Conservation (phyloP, 805 yeast genomes). For the Sungouiozyma ichnusensis region DNA sequence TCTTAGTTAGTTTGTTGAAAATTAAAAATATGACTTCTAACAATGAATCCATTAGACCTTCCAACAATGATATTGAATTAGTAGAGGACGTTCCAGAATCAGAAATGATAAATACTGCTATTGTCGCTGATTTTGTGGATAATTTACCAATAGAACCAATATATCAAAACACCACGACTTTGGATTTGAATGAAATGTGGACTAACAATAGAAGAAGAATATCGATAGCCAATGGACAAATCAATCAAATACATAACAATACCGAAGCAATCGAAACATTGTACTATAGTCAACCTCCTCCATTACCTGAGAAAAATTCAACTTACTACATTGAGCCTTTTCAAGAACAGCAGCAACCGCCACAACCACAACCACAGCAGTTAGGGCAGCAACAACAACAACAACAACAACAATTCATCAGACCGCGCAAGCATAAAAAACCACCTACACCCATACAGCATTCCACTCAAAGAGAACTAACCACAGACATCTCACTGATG, state of each 20-base stretch:
- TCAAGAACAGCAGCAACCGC: background rate
- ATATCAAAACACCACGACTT: background rate
- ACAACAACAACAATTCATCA: background rate
- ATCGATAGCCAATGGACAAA: constrained; percentile 76
- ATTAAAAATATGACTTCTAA: background rate
- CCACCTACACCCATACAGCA: background rate
- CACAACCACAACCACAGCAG: background rate
- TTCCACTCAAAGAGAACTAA: background rate
- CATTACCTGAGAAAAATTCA: constrained; percentile 3
- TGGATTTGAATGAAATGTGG: background rate
- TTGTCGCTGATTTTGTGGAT: background rate
- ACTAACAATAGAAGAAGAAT: constrained; percentile 37
- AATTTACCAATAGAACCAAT: background rate
- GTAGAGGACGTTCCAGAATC: background rate
- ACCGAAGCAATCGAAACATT: constrained; percentile 27
- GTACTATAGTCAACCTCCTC: constrained; percentile 24
- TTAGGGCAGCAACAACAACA: background rate
- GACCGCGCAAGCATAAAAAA: background rate
- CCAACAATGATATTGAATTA: background rate
- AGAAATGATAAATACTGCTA: background rate
- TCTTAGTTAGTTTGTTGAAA: background rate
- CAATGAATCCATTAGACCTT: background rate
- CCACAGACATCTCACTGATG: background rate
- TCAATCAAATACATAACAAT: constrained; percentile 52
- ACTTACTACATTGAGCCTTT: background rate